Conservation (phyloP, 495 filamentous ascomycete species). For the Entonaema liquescens region DNA sequence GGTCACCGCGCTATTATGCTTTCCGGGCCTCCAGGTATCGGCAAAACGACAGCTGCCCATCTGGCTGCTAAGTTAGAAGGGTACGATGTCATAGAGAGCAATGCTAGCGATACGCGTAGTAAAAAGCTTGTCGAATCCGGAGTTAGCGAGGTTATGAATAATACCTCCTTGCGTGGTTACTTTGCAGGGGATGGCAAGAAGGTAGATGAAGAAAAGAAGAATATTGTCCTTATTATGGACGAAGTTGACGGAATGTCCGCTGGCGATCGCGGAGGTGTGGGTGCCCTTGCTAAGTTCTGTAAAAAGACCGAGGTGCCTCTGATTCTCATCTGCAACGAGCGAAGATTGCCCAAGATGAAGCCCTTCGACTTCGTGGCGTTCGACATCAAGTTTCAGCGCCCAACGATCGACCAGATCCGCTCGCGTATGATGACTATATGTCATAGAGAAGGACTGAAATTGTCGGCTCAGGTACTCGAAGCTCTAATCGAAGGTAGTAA, state of each 20-base stretch:
- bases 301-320: slow-evolving; percentile 95
- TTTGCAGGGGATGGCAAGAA: slow-evolving; percentile 87
- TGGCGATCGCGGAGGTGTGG: slow-evolving; percentile 94
- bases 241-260: slow-evolving; percentile 99
- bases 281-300: slow-evolving; percentile 90
- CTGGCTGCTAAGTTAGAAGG: slow-evolving; percentile 91
- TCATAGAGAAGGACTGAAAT: slow-evolving; percentile 86
- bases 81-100: slow-evolving; percentile 92
- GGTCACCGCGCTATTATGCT: slow-evolving; percentile 85
- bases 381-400: slow-evolving; percentile 87
- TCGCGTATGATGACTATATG: slow-evolving; percentile 94
- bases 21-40: slow-evolving; percentile 93
- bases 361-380: slow-evolving; percentile 87
- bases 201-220: slow-evolving; percentile 83
- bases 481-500: slow-evolving; percentile 93
- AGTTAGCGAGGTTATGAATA: slow-evolving; percentile 87
- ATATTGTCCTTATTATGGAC: slow-evolving; percentile 96
- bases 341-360: slow-evolving; percentile 93
- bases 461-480: slow-evolving; percentile 88
- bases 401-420: slow-evolving; percentile 86
- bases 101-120: slow-evolving; percentile 96
- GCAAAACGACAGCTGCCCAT: slow-evolving; percentile 97
- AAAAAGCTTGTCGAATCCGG: slow-evolving; percentile 95
- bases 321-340: slow-evolving; percentile 97
- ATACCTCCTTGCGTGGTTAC: slow-evolving; percentile 89